A percentile compares a stretch with the other conserved stretches of the same genome.
These are phyloP conservation scores for Halophytophthora batemanensis DNA, from an alignment of 352 stramenopile genomes.

Conservation along the genomic window DNA sequence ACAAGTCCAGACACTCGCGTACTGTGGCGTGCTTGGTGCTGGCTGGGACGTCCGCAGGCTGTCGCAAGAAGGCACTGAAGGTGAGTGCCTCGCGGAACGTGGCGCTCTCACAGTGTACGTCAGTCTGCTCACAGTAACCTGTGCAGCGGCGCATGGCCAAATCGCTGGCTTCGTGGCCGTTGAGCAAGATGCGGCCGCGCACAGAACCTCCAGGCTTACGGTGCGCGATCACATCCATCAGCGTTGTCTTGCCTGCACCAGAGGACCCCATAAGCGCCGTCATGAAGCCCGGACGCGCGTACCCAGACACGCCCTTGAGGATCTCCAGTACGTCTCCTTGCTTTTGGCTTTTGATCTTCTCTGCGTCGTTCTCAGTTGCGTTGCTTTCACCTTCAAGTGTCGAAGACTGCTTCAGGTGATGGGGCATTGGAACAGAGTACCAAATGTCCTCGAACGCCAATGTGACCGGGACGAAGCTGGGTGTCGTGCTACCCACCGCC, in stretches of 20 bases:
- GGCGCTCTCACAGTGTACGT: slow-evolving; percentile 41
- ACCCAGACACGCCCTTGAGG: slow-evolving; percentile 74
- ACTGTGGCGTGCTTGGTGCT: slow-evolving; percentile 38
- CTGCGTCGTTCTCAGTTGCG: background rate
- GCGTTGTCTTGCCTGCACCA: slow-evolving; percentile 36
- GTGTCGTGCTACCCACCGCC: background rate
- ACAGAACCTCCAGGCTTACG: slow-evolving; percentile 31
- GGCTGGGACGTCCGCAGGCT: slow-evolving; percentile 30
- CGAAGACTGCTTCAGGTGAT: slow-evolving; percentile 12
- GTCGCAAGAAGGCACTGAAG: slow-evolving; percentile 86
- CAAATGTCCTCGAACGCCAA: slow-evolving; percentile 41
- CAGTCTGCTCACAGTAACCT: slow-evolving; percentile 54
- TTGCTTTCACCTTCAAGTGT: slow-evolving; percentile 2
- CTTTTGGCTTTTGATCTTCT: slow-evolving; percentile 11
- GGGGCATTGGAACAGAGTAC: slow-evolving; percentile 36
- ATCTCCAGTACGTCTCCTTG: slow-evolving; percentile 57
- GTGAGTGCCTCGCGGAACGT: slow-evolving; percentile 88
- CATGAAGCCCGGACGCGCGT: slow-evolving; percentile 42
- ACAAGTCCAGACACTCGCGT: slow-evolving; percentile 82
- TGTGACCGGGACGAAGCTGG: slow-evolving; percentile 34
- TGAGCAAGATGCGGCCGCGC: slow-evolving; percentile 49
- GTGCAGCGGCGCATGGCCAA: slow-evolving; percentile 43
- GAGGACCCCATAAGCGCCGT: slow-evolving; percentile 63
- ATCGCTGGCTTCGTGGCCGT: slow-evolving; percentile 42
- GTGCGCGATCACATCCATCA: slow-evolving; percentile 40